phyloP scores from a whole-genome alignment of 176 grass and related monocot genomes.

The Elymus sibiricus region DNA sequence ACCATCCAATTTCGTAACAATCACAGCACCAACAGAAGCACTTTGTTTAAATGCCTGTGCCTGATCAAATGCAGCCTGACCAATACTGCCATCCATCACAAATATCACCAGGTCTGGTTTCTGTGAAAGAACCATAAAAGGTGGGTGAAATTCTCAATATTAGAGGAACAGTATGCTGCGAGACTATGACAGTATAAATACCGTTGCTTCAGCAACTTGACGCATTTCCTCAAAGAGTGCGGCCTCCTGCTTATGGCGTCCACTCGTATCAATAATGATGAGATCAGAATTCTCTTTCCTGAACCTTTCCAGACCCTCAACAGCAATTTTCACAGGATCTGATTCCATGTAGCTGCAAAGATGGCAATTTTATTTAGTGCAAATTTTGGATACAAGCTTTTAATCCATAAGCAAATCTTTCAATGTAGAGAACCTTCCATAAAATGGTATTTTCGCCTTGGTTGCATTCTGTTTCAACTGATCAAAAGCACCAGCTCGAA shows the following conservation, averaged over 20 bases:
- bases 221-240: constrained; percentile 83
- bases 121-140: constrained; percentile 40
- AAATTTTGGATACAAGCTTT: background rate
- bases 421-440: constrained; percentile 53
- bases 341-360: constrained; percentile 73
- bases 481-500: constrained; percentile 87
- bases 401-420: background rate
- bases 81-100: constrained; percentile 92
- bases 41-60: constrained; percentile 87
- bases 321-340: constrained; percentile 80
- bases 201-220: constrained; percentile 78
- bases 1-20: constrained; percentile 82
- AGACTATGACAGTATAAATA: constrained; percentile 23
- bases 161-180: background rate
- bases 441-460: constrained; percentile 82
- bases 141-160: background rate
- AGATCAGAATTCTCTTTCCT: constrained; percentile 77
- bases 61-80: constrained; percentile 83
- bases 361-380: constrained; percentile 5
- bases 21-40: constrained; percentile 77
- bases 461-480: constrained; percentile 88
- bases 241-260: constrained; percentile 75
- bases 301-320: constrained; percentile 76
- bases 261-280: constrained; percentile 79
- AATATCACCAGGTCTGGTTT: constrained; percentile 87